phyloP scores from a whole-genome alignment of 306 rosid species.

The Hippophae rhamnoides region DNA sequence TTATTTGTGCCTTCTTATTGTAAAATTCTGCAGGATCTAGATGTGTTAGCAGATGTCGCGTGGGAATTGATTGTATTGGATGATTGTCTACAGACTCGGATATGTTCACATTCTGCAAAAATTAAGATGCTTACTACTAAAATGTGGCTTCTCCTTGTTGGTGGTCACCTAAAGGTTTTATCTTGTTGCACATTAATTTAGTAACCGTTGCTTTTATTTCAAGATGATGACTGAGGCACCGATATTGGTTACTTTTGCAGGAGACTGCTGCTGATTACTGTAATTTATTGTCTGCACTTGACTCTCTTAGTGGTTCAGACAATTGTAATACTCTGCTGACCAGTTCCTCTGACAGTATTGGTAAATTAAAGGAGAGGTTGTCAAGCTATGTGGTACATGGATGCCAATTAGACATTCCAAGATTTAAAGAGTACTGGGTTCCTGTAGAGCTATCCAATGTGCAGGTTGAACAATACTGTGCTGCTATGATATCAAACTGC shows the following conservation, averaged over 20 bases:
- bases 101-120: conserved; percentile 30
- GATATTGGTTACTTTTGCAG: conserved; percentile 49
- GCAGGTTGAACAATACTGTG: conserved; percentile 92
- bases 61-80: conserved; percentile 59
- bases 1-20: conserved; percentile 3
- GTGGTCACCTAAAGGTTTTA: conserved; percentile 48
- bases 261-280: conserved; percentile 29
- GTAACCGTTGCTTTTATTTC: conserved; percentile 12
- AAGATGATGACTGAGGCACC: conserved; percentile 18
- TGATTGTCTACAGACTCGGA: conserved; percentile 34
- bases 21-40: conserved; percentile 41
- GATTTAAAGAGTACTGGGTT: conserved; percentile 85
- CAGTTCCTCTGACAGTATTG: conserved; percentile 29
- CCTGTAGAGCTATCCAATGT: conserved; percentile 63
- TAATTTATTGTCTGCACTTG: conserved; percentile 43
- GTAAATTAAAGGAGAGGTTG: conserved; percentile 47
- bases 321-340: conserved; percentile 20
- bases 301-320: conserved; percentile 15
- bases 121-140: conserved; percentile 33
- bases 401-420: conserved; percentile 40
- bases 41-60: conserved; percentile 29
- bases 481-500: conserved; percentile 50
- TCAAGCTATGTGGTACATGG: conserved; percentile 38
- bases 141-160: conserved; percentile 43
- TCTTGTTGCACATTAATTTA: conserved; percentile 3